Evolutionary conservation across 208 protist species (phyloP), one percentile per base, ranked within the genome.

Genomic region (Trypanosoma mega): DNA sequence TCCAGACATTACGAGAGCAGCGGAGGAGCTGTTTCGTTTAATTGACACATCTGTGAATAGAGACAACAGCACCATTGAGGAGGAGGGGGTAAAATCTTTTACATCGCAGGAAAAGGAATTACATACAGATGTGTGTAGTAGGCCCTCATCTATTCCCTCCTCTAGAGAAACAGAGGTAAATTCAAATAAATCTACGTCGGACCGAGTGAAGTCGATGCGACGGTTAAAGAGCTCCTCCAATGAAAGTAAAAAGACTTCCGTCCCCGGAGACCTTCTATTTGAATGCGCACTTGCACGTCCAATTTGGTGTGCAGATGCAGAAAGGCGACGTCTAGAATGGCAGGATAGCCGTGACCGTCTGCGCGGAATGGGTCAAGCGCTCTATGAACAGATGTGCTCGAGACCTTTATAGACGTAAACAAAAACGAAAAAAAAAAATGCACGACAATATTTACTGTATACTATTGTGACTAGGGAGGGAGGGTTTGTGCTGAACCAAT

Each of bases 271-370:
- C 31, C 26, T 87, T 11, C 31, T 87, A 48, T 37, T 87, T 4
- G 71, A 74, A 57, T 87, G 81, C 58, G 81, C 77, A 7, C 16
- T 63, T 34, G 61, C 74, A 34, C 74, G 81, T 16, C 62, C 53
- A 34, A 56, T 54, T 3, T 49, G 55, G 33, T 74, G 68, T 26
- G 44, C 74, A 3, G 47, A 73, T 36, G 33, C 70, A 9, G 41
- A 50, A 18, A 67, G 69, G 43, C 59, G 81, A 12, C 60, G 45
- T 14, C 53, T 33, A 21, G 53, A 82, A 36, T 54, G 69, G 34
- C 49, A 39, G 14, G 64, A 81, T 6, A 74, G 72, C 21, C 57
- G 62, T 51, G 73, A 72, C 3, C 81, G 72, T 30, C 74, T 87
- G 52, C 69, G 68, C 20, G 54, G 63, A 41, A 45, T 87, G 3